Percentiles rank a stretch among this genome's conserved stretches.
Conservation (phyloP, 495 filamentous ascomycete species). For the Lasiosphaeria ovina region DNA sequence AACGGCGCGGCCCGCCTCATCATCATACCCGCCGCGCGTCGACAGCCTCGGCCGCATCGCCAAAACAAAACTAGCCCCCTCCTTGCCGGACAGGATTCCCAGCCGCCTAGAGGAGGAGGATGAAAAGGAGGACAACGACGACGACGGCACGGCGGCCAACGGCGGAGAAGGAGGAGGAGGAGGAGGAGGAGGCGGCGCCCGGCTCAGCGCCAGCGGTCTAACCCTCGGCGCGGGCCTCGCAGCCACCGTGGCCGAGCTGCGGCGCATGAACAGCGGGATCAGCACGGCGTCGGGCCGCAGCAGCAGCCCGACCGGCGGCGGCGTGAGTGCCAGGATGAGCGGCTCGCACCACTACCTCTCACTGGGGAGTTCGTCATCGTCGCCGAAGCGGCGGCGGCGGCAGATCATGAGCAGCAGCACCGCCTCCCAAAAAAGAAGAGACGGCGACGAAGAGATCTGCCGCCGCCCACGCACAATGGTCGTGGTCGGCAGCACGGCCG, state of each 20-base stretch:
- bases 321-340: constrained; percentile 1
- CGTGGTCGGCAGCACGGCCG: no score
- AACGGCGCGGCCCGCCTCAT: not conserved
- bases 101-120: not conserved
- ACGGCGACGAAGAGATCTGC: no score
- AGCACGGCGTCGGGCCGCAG: constrained; percentile 14
- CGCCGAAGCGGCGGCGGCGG: constrained; percentile 6
- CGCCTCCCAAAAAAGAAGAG: not conserved
- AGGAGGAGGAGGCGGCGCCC: not conserved
- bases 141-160: not conserved
- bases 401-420: constrained; percentile 3
- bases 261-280: constrained; percentile 28
- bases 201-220: not conserved
- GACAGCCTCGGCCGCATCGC: constrained; percentile 3
- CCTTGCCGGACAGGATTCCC: not conserved
- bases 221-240: constrained; percentile 1
- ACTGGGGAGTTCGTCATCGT: not conserved
- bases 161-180: not conserved
- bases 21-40: constrained; percentile 5
- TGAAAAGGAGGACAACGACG: not conserved
- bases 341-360: constrained; percentile 12
- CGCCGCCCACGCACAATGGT: no score
- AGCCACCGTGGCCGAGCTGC: constrained; percentile 21
- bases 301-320: not conserved
- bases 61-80: not conserved